Conservation (phyloP, 768 basidiomycete species). For the Wakefieldia striispora region DNA sequence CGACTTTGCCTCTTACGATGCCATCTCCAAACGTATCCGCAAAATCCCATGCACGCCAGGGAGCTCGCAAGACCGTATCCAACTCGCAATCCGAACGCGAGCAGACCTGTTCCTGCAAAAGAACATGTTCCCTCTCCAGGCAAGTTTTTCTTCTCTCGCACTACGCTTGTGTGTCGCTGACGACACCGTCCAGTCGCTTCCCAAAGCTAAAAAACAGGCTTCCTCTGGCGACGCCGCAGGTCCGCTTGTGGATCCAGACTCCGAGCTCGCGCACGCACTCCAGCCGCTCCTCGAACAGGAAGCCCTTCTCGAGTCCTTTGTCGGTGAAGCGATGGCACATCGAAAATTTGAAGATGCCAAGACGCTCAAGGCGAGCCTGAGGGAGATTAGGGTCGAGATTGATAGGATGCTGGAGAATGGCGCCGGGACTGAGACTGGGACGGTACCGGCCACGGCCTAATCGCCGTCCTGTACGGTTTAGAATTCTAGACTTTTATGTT, state of each 20-base stretch:
- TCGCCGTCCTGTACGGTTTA: too few species aligned
- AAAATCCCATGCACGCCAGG: slow-evolving; percentile 62
- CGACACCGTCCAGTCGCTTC: slow-evolving; percentile 36
- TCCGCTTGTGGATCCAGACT: slow-evolving; percentile 57
- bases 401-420: slow-evolving; percentile 54
- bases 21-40: slow-evolving; percentile 81
- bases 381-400: slow-evolving; percentile 84
- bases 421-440: slow-evolving; percentile 7
- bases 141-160: not conserved
- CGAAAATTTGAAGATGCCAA: slow-evolving; percentile 96
- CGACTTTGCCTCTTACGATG: slow-evolving; percentile 86
- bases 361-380: slow-evolving; percentile 73
- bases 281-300: slow-evolving; percentile 96
- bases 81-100: slow-evolving; percentile 73
- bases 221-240: slow-evolving; percentile 12
- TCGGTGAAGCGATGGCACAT: slow-evolving; percentile 85
- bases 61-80: slow-evolving; percentile 80
- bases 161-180: not conserved
- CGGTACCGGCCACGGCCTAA: not conserved
- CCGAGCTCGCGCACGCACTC: slow-evolving; percentile 65
- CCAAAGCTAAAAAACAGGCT: slow-evolving; percentile 43
- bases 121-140: slow-evolving; percentile 69
- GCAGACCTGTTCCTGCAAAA: slow-evolving; percentile 83
- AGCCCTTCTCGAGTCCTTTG: slow-evolving; percentile 82
- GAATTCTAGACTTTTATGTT: not conserved